Conservation (phyloP, 768 basidiomycete species). For the Heimioporus sp. region DNA sequence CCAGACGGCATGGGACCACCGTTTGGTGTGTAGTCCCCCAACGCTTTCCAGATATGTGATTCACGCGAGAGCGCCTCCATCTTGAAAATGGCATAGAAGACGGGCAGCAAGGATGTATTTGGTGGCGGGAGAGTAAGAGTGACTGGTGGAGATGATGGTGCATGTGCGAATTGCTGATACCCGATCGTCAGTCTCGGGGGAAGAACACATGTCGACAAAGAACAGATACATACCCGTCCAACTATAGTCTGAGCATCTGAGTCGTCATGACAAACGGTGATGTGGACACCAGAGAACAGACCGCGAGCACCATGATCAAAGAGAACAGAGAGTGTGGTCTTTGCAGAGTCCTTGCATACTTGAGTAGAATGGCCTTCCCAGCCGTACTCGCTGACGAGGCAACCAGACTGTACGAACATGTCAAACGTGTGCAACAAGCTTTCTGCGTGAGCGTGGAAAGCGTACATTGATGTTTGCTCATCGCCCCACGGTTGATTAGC, state of each 20-base stretch:
- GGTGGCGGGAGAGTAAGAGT: background rate
- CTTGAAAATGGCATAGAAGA: background rate
- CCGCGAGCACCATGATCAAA: background rate
- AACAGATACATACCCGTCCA: too few species aligned
- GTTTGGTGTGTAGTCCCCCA: too few species aligned
- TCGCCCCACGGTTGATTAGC: background rate
- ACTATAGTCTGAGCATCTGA: too few species aligned
- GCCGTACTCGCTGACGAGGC: background rate
- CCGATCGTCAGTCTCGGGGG: too few species aligned
- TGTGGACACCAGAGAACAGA: background rate
- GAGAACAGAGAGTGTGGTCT: background rate
- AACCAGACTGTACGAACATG: background rate
- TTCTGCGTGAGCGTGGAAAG: too few species aligned
- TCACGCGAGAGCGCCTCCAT: background rate
- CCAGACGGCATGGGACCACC: background rate
- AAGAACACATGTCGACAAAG: too few species aligned
- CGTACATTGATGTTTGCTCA: too few species aligned
- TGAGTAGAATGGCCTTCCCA: background rate
- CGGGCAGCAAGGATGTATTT: background rate
- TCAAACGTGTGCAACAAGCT: background rate
- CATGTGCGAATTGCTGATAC: too few species aligned
- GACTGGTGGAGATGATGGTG: background rate
- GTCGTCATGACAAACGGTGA: background rate
- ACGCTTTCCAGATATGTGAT: too few species aligned
- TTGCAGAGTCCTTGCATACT: background rate